phyloP scores from a whole-genome alignment of 2,329 filamentous ascomycete species.

The Penicillium crustosum region DNA sequence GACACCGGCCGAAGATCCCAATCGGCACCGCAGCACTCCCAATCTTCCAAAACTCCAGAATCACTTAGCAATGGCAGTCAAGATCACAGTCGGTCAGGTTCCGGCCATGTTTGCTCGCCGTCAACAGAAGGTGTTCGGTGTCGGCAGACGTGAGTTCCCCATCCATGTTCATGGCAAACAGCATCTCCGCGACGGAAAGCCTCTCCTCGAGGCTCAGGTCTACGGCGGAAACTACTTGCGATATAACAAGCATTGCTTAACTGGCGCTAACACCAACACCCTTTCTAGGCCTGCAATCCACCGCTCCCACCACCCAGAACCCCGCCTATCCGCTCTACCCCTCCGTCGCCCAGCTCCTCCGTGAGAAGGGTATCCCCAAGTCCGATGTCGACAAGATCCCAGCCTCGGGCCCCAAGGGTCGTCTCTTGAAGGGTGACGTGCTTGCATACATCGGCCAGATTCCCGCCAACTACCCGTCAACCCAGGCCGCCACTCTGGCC shows the following conservation, averaged over 20 bases:
- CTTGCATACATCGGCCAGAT: constrained; percentile 84
- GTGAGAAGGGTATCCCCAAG: constrained; percentile 72
- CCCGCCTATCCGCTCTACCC: constrained; percentile 59
- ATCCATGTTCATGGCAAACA: constrained; percentile 2
- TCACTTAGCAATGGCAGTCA: constrained; percentile 34
- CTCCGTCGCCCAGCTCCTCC: constrained; percentile 79
- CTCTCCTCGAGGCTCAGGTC: constrained; percentile 1
- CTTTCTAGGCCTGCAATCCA: constrained; percentile 36
- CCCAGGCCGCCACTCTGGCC: constrained; percentile 68
- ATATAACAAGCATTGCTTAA: not conserved
- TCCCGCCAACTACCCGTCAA: constrained; percentile 66
- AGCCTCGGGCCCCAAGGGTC: constrained; percentile 81
- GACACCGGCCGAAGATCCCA: constrained; percentile 18
- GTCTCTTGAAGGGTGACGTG: constrained; percentile 92
- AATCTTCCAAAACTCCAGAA: constrained; percentile 6
- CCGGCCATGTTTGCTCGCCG: constrained; percentile 37
- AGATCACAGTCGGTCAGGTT: constrained; percentile 34
- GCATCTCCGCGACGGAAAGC: not conserved
- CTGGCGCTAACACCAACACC: constrained; percentile 6
- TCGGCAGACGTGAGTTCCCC: constrained; percentile 38
- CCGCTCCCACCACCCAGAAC: constrained; percentile 40
- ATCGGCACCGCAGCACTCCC: constrained; percentile 14
- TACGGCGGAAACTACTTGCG: not conserved
- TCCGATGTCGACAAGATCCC: constrained; percentile 78
- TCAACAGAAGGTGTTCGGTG: constrained; percentile 32